phyloP scores from a whole-genome alignment of 305 asterid species.

The Fraxinus angustifolia region DNA sequence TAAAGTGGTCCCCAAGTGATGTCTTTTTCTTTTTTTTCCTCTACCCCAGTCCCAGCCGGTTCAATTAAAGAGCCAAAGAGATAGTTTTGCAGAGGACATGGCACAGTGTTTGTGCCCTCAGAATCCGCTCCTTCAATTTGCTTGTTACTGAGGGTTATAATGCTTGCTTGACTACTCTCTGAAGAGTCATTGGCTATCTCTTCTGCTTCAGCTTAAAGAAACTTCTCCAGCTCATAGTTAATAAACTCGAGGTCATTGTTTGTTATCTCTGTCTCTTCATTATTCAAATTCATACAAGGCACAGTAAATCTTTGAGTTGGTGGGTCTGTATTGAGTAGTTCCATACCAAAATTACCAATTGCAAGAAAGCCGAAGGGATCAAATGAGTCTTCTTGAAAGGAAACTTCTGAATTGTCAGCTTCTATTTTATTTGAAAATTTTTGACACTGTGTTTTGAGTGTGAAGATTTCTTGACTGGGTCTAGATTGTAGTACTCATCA shows the following conservation, averaged over 20 bases:
- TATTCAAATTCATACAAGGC: conserved; percentile 28
- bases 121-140: conserved; percentile 41
- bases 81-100: conserved; percentile 64
- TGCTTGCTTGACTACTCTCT: conserved; percentile 57
- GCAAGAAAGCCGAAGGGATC: conserved; percentile 70
- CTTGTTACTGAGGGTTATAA: conserved; percentile 44
- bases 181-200: conserved; percentile 45
- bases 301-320: conserved; percentile 63
- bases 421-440: conserved; percentile 30
- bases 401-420: conserved; percentile 27
- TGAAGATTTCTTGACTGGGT: conserved; percentile 35
- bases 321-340: conserved; percentile 46
- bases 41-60: conserved; percentile 33
- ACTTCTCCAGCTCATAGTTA: conserved; percentile 67
- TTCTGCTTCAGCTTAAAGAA: conserved; percentile 59
- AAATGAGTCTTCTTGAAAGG: conserved; percentile 39
- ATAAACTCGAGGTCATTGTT: conserved; percentile 56
- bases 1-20: conserved; percentile 56
- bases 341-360: conserved; percentile 76
- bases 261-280: conserved; percentile 45
- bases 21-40: conserved; percentile 37
- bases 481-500: conserved; percentile 42
- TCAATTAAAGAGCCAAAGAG: conserved; percentile 57
- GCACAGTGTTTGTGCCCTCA: conserved; percentile 34
- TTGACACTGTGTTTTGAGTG: conserved; percentile 23